Base-by-base conservation (phyloP, 495 filamentous ascomycete species). In the Corynascus novoguineensis region DNA sequence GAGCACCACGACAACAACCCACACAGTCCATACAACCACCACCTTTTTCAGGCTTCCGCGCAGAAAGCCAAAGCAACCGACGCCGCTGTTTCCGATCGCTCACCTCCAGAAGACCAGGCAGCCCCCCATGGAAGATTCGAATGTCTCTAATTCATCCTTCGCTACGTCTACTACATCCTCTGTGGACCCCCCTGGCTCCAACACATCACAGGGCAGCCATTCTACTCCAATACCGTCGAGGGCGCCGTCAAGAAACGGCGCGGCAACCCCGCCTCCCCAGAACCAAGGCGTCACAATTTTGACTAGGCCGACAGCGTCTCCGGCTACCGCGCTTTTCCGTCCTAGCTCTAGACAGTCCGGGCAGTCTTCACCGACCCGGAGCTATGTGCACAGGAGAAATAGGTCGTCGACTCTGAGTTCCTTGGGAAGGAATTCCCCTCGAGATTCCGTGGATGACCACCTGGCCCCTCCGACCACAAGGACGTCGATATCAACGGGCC, bases 361-460 rank as follows among this genome's bases (percentile, higher is more conserved):
- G 9, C 81, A 78, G 32, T 93, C 90, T 1, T 88, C 87, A n/a
- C 87, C 88, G 21, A 78, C 73, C 4, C 78, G 83, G 45, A 62
- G 73, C 28, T 74, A 76, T 49, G 65, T 84, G 0, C 76, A 77
- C 29, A 73, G 76, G 35, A 80, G 90, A 55, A 86, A 86, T 48
- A 79, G 92, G 51, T 95, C 92, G n/a, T 92, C 90, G 8, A 97
- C 93, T 2, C 79, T 96, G 75, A 89, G 86, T 60, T 97, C 92
- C 58, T 69, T 82, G 64, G 61, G 85, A 77, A 64, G 60, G 38
- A 59, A 63, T 15, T 68, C 68, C 1, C 68, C 68, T 4, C 60
- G 84, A 83, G 64, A 70, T 65, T 69, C 83, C 73, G 55, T 78
- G 73, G 64, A 84, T 73, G 55, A 79, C 75, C 88, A 61, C 75